A percentile compares a stretch with the other conserved stretches of the same genome.
Conservation (phyloP, 1,284 basidiomycete species). For the Ceratobasidium sp. region DNA sequence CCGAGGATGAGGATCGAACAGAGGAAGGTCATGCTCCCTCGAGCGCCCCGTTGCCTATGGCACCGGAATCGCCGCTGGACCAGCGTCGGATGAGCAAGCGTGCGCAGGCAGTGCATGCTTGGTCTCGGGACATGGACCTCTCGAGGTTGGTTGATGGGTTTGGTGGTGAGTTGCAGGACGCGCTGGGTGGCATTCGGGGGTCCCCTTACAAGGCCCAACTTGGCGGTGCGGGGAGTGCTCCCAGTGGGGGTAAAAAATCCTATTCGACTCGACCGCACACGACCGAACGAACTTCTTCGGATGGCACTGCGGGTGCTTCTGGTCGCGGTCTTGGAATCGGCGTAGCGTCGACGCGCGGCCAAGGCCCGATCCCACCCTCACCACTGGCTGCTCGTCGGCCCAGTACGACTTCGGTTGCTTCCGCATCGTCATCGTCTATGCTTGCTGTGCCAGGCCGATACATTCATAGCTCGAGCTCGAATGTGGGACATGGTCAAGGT, state of each 20-base stretch:
- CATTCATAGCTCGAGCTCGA: background rate
- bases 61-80: slow-evolving; percentile 8
- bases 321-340: background rate
- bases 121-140: slow-evolving; percentile 17
- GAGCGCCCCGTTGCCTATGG: background rate
- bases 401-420: slow-evolving; percentile 7
- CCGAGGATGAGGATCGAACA: slow-evolving; percentile 28
- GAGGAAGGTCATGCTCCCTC: slow-evolving; percentile 13
- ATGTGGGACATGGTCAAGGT: background rate
- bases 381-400: slow-evolving; percentile 23
- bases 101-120: slow-evolving; percentile 22
- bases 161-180: slow-evolving; percentile 28
- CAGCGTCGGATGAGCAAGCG: slow-evolving; percentile 37
- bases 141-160: slow-evolving; percentile 28
- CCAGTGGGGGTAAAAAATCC: background rate
- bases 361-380: background rate
- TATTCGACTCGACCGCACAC: slow-evolving; percentile 11
- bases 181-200: slow-evolving; percentile 15
- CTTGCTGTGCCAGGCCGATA: slow-evolving; percentile 23
- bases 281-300: background rate
- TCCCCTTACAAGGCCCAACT: background rate
- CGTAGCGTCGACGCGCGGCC: background rate
- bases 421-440: slow-evolving; percentile 30
- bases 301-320: background rate
- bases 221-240: background rate